Evolutionary conservation across 2,329 filamentous ascomycete genomes (phyloP).

Genomic region (Aspergillus udagawae): DNA sequence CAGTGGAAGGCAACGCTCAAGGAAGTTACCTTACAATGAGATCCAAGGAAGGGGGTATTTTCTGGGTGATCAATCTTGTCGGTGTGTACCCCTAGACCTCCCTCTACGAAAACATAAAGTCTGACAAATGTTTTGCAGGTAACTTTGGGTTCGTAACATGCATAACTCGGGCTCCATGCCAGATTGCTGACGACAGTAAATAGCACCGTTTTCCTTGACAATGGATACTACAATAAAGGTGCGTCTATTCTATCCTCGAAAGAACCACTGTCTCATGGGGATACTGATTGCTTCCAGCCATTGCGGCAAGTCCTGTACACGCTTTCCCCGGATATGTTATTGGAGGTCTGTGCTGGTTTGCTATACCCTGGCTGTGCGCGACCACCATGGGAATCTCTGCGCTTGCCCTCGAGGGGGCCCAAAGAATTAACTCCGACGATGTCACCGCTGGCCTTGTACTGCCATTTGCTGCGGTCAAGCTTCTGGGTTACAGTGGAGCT

Average conservation of each 20-base stretch:
- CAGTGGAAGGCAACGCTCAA: constrained; percentile 72
- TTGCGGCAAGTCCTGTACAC: constrained; percentile 78
- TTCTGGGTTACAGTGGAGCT: constrained; percentile 78
- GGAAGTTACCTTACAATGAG: constrained; percentile 87
- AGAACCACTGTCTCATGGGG: not conserved
- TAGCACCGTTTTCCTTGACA: constrained; percentile 76
- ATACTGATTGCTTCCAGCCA: constrained; percentile 49
- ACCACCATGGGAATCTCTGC: constrained; percentile 84
- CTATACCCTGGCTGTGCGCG: constrained; percentile 84
- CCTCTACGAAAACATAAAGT: not conserved
- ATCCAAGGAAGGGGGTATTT: constrained; percentile 74
- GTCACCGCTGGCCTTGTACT: constrained; percentile 80
- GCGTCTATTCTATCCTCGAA: not conserved
- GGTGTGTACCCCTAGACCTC: constrained; percentile 60
- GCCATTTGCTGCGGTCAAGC: constrained; percentile 76
- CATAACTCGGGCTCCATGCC: not conserved
- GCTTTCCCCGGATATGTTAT: constrained; percentile 86
- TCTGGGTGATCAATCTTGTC: constrained; percentile 87
- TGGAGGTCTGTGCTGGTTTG: constrained; percentile 85
- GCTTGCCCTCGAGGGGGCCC: constrained; percentile 71
- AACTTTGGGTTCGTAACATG: constrained; percentile 27
- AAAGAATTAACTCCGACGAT: constrained; percentile 68
- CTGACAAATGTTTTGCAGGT: constrained; percentile 10
- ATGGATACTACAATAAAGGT: constrained; percentile 80
- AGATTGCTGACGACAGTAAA: constrained; percentile 20